Evolutionary conservation across 352 stramenopile species (phyloP).

Genomic region (Discostella stelligera): DNA sequence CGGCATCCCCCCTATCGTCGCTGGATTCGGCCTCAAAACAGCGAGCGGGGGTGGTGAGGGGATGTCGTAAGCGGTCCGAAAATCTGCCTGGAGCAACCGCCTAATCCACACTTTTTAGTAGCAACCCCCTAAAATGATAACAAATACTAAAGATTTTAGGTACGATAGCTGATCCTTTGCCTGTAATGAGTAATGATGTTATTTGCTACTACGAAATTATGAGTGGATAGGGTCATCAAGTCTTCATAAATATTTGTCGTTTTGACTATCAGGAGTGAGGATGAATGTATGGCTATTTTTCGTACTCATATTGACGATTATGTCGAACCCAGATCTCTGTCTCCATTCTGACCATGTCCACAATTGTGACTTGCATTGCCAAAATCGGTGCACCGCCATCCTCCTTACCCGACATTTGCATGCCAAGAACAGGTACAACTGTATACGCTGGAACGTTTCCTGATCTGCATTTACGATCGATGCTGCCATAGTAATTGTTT

Average conservation of each 20-base stretch:
- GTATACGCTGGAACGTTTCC: constrained; percentile 46
- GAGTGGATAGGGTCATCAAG: background rate
- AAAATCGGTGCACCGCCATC: constrained; percentile 25
- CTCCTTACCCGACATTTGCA: constrained; percentile 25
- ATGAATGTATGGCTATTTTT: constrained; percentile 9
- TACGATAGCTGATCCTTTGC: too few relatives aligned
- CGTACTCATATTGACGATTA: constrained; percentile 27
- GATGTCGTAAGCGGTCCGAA: too few relatives aligned
- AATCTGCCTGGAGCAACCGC: too few relatives aligned
- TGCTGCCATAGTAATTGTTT: constrained; percentile 12
- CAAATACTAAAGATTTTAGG: too few relatives aligned
- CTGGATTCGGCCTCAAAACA: too few relatives aligned
- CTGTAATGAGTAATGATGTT: too few relatives aligned
- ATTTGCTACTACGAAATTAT: too few relatives aligned
- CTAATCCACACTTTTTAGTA: too few relatives aligned
- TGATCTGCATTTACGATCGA: constrained; percentile 8
- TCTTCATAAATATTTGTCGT: background rate
- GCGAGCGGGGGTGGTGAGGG: too few relatives aligned
- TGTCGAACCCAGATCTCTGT: constrained; percentile 52
- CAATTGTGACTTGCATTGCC: constrained; percentile 54
- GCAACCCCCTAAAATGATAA: too few relatives aligned
- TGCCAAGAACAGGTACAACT: constrained; percentile 47
- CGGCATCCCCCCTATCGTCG: too few relatives aligned
- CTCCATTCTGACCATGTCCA: constrained; percentile 45
- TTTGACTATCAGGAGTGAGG: background rate